Conservation (phyloP, 371 early-diverging fungal genomes). For the Polyrhizophydium stewartii region DNA sequence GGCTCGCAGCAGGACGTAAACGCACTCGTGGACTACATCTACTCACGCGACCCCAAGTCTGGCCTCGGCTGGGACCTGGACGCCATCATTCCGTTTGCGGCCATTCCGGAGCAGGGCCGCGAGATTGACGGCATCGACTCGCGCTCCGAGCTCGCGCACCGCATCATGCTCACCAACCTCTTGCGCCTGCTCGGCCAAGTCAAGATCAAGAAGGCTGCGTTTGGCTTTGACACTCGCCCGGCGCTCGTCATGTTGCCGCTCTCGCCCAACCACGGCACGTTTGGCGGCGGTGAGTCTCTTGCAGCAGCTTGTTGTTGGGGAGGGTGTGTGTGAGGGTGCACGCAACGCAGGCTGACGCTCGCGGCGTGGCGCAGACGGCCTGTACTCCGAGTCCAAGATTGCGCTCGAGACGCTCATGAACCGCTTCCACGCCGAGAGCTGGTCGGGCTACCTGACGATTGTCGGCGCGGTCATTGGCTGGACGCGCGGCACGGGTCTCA, state of each 20-base stretch:
- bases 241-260: constrained; percentile 88
- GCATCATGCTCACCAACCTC: constrained; percentile 89
- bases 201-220: constrained; percentile 75
- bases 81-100: constrained; percentile 93
- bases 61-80: constrained; percentile 92
- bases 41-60: constrained; percentile 65
- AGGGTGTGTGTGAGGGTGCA: neutral
- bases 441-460: constrained; percentile 84
- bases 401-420: constrained; percentile 87
- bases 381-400: constrained; percentile 93
- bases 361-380: too few species aligned
- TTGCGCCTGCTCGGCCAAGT: constrained; percentile 77
- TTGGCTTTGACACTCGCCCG: constrained; percentile 79
- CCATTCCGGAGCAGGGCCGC: constrained; percentile 85
- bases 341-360: neutral
- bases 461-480: constrained; percentile 95
- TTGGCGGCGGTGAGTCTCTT: constrained; percentile 57
- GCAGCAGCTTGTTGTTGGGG: neutral
- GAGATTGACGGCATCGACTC: constrained; percentile 84
- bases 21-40: constrained; percentile 79
- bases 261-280: constrained; percentile 95
- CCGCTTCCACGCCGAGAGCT: constrained; percentile 90
- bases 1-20: constrained; percentile 83
- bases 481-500: constrained; percentile 96
- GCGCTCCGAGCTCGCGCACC: constrained; percentile 85